A percentile compares a stretch with the other conserved stretches of the same genome.
Conservation (phyloP, 2,329 filamentous ascomycete genomes). For the Alternaria viburni region DNA sequence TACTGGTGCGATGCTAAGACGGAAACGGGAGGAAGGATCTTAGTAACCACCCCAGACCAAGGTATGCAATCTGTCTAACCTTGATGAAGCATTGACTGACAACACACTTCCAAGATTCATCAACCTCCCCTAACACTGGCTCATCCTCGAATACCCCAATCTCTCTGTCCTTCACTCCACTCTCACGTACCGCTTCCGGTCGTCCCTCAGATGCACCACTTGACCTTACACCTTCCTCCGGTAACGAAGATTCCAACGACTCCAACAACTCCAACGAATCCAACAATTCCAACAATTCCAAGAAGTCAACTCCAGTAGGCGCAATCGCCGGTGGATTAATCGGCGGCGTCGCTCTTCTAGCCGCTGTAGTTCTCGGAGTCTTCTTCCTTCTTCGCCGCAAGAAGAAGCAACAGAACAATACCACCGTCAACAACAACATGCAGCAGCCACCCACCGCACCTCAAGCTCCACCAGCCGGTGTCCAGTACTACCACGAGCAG, state of each 20-base stretch:
- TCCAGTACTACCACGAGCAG: slow-evolving; percentile 14
- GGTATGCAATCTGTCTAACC: background rate
- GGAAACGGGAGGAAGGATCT: slow-evolving; percentile 10
- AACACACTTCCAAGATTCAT: background rate
- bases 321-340: slow-evolving; percentile 28
- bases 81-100: background rate
- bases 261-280: background rate
- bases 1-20: slow-evolving; percentile 21
- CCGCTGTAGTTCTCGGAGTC: slow-evolving; percentile 13
- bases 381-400: slow-evolving; percentile 18
- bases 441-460: background rate
- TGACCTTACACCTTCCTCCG: background rate
- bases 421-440: background rate
- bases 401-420: slow-evolving; percentile 7
- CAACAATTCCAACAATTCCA: background rate
- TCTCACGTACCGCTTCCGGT: background rate
- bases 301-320: slow-evolving; percentile 15
- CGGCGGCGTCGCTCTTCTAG: slow-evolving; percentile 23
- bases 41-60: slow-evolving; percentile 12
- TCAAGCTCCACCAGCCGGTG: background rate
- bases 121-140: background rate
- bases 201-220: background rate
- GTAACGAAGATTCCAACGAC: background rate
- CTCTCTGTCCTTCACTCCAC: background rate
- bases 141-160: background rate